Evolutionary conservation across 129 eudicot species (phyloP).

Genomic region (Helichrysum umbraculigerum): DNA sequence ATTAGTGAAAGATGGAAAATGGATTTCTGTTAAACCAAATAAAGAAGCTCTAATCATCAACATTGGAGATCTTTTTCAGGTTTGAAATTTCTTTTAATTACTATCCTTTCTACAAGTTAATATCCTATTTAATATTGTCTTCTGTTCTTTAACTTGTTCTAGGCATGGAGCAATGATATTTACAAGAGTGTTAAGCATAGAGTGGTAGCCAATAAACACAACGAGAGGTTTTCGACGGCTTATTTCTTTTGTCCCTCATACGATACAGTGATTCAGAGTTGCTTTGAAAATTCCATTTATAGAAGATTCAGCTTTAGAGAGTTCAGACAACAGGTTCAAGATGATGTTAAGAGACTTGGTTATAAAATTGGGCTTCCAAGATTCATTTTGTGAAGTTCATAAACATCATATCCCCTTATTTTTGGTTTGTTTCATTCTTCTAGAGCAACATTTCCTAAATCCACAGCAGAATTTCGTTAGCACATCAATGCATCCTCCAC

Average conservation of each 20-base stretch:
- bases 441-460: no score
- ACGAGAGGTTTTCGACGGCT: slow-evolving; percentile 74
- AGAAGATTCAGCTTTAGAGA: slow-evolving; percentile 71
- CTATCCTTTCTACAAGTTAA: not conserved
- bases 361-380: slow-evolving; percentile 71
- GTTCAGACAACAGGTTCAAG: slow-evolving; percentile 68
- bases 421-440: no score
- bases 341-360: slow-evolving; percentile 66
- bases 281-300: slow-evolving; percentile 49
- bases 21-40: slow-evolving; percentile 83
- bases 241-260: slow-evolving; percentile 78
- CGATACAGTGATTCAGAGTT: slow-evolving; percentile 63
- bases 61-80: slow-evolving; percentile 90
- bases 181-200: slow-evolving; percentile 86
- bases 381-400: slow-evolving; percentile 39
- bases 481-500: no score
- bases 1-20: slow-evolving; percentile 66
- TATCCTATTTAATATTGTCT: not conserved
- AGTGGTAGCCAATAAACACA: slow-evolving; percentile 54
- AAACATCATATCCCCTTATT: no score
- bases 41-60: slow-evolving; percentile 68
- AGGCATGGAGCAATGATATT: slow-evolving; percentile 92
- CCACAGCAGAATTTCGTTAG: no score
- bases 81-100: not conserved
- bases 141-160: slow-evolving; percentile 9